Evolutionary conservation across 306 rosid genomes (phyloP).

Genomic region (Erythrophleum fordii): DNA sequence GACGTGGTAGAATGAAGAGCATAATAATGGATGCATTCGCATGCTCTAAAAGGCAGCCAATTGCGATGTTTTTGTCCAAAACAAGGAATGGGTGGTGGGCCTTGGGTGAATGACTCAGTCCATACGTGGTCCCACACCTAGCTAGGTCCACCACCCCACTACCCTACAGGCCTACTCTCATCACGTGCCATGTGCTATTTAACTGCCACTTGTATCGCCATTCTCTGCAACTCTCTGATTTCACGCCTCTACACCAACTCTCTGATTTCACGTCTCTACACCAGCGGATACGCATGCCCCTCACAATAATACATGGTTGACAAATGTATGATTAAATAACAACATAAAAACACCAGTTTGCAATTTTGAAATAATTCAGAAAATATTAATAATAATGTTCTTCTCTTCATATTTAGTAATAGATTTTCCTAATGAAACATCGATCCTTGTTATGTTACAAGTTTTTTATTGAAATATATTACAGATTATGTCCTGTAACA

Average conservation of each 20-base stretch:
- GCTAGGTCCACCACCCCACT: conserved; percentile 9
- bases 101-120: not conserved
- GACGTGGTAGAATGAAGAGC: too few species aligned
- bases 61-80: not conserved
- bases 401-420: not conserved
- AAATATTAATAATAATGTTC: not conserved
- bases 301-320: not conserved
- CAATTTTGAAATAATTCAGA: not conserved
- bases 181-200: conserved; percentile 37
- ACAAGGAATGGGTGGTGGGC: conserved; percentile 12
- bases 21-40: conserved; percentile 1
- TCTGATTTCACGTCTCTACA: not conserved
- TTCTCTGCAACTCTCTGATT: conserved; percentile 6
- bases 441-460: not conserved
- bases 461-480: too few species aligned
- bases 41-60: conserved; percentile 19
- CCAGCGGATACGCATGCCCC: conserved; percentile 5
- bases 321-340: not conserved
- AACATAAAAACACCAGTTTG: too few species aligned
- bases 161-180: not conserved
- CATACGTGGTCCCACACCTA: conserved; percentile 29
- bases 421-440: not conserved
- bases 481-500: too few species aligned
- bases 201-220: conserved; percentile 13
- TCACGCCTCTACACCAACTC: not conserved